Percentiles rank a stretch among this genome's conserved stretches.
Evolutionary conservation across 768 basidiomycete genomes (phyloP).

Genomic region (Thelephora ganbajun): DNA sequence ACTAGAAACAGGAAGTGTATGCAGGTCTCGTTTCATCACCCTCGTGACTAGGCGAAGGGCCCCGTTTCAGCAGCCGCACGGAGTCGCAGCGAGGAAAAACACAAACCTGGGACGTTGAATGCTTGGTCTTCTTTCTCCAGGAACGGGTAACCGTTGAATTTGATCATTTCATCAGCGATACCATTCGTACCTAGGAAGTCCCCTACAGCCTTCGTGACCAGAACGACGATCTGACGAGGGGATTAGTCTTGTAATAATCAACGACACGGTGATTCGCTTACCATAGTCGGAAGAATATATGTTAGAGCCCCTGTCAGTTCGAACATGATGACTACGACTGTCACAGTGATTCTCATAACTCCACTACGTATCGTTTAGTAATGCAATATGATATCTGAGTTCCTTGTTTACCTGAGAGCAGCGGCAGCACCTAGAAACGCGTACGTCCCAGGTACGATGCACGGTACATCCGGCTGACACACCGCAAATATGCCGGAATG

Average conservation of each 20-base stretch:
- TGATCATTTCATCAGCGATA: conserved; percentile 94
- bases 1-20: conserved; percentile 60
- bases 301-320: conserved; percentile 89
- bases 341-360: conserved; percentile 52
- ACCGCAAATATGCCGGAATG: conserved; percentile 42
- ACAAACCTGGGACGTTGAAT: conserved; percentile 78
- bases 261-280: background rate
- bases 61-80: background rate
- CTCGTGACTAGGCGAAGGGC: conserved; percentile 45
- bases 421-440: conserved; percentile 97
- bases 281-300: conserved; percentile 84
- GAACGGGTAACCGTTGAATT: conserved; percentile 95
- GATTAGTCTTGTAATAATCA: conserved; percentile 2
- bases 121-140: conserved; percentile 92
- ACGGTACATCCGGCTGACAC: conserved; percentile 53
- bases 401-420: conserved; percentile 71
- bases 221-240: conserved; percentile 69
- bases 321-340: conserved; percentile 91
- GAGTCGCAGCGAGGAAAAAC: background rate
- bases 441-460: conserved; percentile 83
- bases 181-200: conserved; percentile 88
- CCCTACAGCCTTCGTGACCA: conserved; percentile 95
- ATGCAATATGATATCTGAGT: conserved; percentile 39
- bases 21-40: conserved; percentile 78
- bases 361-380: conserved; percentile 2